Percentiles rank a stretch among this genome's conserved stretches.
Conservation (phyloP, 768 basidiomycete genomes). For the Mycena crocata region DNA sequence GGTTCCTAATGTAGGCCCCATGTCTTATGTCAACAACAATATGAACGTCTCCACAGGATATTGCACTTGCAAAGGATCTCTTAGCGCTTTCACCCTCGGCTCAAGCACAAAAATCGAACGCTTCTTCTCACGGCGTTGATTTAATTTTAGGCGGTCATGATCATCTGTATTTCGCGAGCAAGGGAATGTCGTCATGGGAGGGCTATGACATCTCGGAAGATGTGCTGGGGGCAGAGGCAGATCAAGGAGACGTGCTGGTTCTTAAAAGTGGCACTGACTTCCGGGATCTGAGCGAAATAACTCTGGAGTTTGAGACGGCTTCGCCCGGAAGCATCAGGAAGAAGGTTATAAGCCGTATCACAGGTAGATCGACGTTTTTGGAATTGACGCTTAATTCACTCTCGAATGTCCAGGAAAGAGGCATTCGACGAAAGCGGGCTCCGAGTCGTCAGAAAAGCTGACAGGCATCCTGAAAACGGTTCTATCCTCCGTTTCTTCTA, state of each 20-base stretch:
- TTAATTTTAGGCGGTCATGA: conserved; percentile 91
- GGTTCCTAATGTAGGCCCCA: conserved; percentile 59
- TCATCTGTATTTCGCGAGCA: conserved; percentile 82
- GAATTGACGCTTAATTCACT: not conserved
- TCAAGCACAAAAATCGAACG: conserved; percentile 57
- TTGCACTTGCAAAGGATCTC: conserved; percentile 74
- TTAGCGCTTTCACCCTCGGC: conserved; percentile 67
- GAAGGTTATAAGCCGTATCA: conserved; percentile 71
- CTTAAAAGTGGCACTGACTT: conserved; percentile 94
- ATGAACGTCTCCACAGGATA: conserved; percentile 66
- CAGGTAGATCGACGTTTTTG: conserved; percentile 53
- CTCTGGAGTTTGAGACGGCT: conserved; percentile 68
- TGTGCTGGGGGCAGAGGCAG: conserved; percentile 77
- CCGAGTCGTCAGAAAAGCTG: conserved; percentile 66
- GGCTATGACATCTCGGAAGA: conserved; percentile 63
- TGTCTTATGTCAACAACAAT: not conserved
- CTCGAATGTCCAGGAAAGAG: conserved; percentile 63
- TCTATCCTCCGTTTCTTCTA: conserved; percentile 73
- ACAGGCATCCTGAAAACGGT: conserved; percentile 69
- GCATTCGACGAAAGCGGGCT: conserved; percentile 69
- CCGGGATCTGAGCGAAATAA: conserved; percentile 83
- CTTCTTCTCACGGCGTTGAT: conserved; percentile 79
- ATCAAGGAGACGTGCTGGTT: conserved; percentile 75
- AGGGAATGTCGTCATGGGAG: conserved; percentile 75
- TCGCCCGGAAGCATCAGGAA: conserved; percentile 72